phyloP scores from a whole-genome alignment of 2,329 filamentous ascomycete genomes.

The Trichophyton benhamiae region DNA sequence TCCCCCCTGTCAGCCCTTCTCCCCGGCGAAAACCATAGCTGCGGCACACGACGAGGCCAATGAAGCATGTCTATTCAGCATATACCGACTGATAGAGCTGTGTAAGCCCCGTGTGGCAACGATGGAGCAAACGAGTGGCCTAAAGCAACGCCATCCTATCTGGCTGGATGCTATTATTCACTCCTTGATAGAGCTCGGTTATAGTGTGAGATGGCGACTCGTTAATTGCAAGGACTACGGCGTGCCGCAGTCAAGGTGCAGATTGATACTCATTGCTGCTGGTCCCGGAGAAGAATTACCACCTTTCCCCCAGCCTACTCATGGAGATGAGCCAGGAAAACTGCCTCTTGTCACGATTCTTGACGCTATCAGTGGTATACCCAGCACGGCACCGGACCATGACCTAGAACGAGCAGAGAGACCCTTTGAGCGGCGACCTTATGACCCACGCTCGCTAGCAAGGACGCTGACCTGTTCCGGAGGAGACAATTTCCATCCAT shows the following conservation, averaged over 20 bases:
- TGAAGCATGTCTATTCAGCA: conserved; percentile 41
- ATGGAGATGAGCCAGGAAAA: conserved; percentile 30
- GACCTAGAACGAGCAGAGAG: conserved; percentile 22
- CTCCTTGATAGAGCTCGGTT: conserved; percentile 53
- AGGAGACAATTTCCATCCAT: conserved; percentile 54
- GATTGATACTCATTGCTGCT: conserved; percentile 42
- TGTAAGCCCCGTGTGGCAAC: conserved; percentile 58
- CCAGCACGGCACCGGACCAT: conserved; percentile 31
- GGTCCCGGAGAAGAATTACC: conserved; percentile 60
- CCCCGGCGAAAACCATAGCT: conserved; percentile 52
- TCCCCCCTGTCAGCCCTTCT: conserved; percentile 67
- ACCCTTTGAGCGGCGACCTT: conserved; percentile 25
- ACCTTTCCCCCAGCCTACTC: conserved; percentile 50
- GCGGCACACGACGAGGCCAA: conserved; percentile 54
- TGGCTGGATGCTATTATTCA: conserved; percentile 51
- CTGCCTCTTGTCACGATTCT: conserved; percentile 31
- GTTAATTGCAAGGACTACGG: conserved; percentile 41
- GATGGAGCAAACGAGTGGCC: conserved; percentile 65
- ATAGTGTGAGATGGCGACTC: conserved; percentile 58
- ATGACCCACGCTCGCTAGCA: conserved; percentile 39
- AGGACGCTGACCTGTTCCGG: conserved; percentile 52
- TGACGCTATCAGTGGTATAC: conserved; percentile 31
- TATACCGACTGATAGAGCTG: conserved; percentile 44
- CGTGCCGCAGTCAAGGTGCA: conserved; percentile 36
- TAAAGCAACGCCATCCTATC: conserved; percentile 42